These are phyloP conservation scores for Psilocybe subaeruginosa DNA, from an alignment of 768 basidiomycete genomes.

Conservation along the genomic window DNA sequence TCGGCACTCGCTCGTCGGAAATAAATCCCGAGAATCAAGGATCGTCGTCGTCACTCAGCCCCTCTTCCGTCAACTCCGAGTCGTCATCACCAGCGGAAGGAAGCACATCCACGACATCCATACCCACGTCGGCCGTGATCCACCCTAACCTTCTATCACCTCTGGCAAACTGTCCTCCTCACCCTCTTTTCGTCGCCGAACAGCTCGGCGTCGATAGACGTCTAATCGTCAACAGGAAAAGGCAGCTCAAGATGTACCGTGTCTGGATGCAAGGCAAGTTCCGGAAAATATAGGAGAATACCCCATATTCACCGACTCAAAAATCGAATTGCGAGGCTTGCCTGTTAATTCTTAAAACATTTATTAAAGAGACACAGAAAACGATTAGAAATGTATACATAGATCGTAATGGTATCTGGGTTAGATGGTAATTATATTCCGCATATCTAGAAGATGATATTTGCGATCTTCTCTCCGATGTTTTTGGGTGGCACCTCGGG, in stretches of 20 bases:
- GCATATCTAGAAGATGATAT: slow-evolving; percentile 49
- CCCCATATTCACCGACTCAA: background rate
- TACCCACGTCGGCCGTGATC: slow-evolving; percentile 20
- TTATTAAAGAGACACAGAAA: background rate
- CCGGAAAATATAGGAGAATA: slow-evolving; percentile 41
- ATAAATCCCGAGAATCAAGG: slow-evolving; percentile 3
- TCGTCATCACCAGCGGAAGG: slow-evolving; percentile 10
- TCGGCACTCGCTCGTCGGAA: slow-evolving; percentile 8
- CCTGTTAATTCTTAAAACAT: background rate
- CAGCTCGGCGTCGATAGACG: slow-evolving; percentile 91
- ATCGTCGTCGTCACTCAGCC: background rate
- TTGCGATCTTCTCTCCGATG: slow-evolving; percentile 51
- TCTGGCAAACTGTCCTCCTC: slow-evolving; percentile 36
- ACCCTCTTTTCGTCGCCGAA: slow-evolving; percentile 76
- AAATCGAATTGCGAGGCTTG: background rate
- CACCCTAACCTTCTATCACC: slow-evolving; percentile 44
- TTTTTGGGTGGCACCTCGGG: slow-evolving; percentile 54
- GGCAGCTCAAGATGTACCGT: slow-evolving; percentile 96
- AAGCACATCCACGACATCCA: slow-evolving; percentile 4
- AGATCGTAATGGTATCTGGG: background rate
- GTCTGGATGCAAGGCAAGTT: slow-evolving; percentile 95
- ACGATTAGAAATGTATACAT: background rate
- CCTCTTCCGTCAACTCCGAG: background rate
- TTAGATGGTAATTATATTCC: background rate
- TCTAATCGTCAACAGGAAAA: slow-evolving; percentile 90